Evolutionary conservation across 257 asterid genomes (phyloP).

Genomic region (Solanum bulbocastanum): DNA sequence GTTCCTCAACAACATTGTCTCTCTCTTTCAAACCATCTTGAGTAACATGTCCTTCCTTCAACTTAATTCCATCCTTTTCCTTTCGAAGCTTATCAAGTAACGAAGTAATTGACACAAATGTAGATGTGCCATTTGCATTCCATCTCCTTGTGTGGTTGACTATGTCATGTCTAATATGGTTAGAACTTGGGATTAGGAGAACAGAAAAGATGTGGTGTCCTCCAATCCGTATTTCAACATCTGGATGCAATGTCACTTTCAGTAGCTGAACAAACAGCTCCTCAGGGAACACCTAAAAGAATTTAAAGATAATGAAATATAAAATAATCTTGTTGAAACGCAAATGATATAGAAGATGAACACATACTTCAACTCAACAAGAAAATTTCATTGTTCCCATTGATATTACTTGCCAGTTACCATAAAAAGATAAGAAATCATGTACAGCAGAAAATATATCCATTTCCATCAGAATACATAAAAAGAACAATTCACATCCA

Average conservation of each 20-base stretch:
- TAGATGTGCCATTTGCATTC: conserved; percentile 59
- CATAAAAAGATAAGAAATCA: not conserved
- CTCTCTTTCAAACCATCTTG: conserved; percentile 41
- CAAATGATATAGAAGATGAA: not conserved
- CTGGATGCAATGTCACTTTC: conserved; percentile 84
- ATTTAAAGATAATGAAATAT: not conserved
- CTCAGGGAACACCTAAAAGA: conserved; percentile 79
- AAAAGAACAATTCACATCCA: not conserved
- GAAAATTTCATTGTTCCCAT: not conserved
- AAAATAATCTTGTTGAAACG: not conserved
- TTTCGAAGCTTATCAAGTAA: conserved; percentile 89
- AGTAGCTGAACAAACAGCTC: conserved; percentile 70
- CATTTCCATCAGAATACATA: not conserved
- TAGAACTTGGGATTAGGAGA: conserved; percentile 67
- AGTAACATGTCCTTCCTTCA: conserved; percentile 22
- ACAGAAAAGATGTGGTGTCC: conserved; percentile 89
- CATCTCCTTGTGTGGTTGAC: conserved; percentile 50
- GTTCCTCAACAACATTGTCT: conserved; percentile 49
- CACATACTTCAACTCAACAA: not conserved
- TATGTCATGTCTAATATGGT: conserved; percentile 50
- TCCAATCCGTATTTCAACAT: conserved; percentile 78
- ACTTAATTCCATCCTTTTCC: conserved; percentile 50
- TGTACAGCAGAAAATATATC: not conserved
- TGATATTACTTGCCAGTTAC: not conserved
- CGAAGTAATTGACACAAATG: conserved; percentile 71